Evolutionary conservation across 345 rosid species (phyloP).

Genomic region (Corchorus olitorius): DNA sequence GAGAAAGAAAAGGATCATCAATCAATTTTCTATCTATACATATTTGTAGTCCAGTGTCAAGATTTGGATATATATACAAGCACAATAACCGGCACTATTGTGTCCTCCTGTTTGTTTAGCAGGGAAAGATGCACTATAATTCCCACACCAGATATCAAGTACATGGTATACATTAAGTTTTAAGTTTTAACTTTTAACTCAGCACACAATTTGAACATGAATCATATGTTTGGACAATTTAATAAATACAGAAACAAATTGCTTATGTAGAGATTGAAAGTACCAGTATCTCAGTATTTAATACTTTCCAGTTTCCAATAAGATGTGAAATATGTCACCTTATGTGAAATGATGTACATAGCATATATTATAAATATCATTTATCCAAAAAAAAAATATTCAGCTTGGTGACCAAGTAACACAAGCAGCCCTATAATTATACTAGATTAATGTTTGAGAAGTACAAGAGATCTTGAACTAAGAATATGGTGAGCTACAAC

Average conservation of each 20-base stretch:
- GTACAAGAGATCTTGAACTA: background rate
- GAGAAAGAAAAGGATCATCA: background rate
- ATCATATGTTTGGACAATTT: background rate
- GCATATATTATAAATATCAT: background rate
- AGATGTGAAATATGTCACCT: background rate
- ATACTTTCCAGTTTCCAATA: background rate
- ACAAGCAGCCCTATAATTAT: background rate
- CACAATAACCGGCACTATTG: background rate
- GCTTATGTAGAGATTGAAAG: background rate
- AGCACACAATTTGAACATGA: background rate
- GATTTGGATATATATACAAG: background rate
- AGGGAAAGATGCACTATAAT: background rate
- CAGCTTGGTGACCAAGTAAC: background rate
- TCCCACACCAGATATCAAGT: conserved; percentile 1
- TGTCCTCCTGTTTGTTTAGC: background rate
- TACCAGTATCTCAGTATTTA: background rate
- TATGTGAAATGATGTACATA: background rate
- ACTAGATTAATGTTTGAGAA: background rate
- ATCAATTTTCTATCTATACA: background rate
- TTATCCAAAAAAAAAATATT: too few species aligned
- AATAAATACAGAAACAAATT: background rate
- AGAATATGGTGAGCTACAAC: background rate
- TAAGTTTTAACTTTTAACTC: background rate
- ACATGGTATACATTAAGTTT: background rate
- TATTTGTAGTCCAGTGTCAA: background rate